Conservation (phyloP, 805 yeast species). For the Saccharomyces jurei region DNA sequence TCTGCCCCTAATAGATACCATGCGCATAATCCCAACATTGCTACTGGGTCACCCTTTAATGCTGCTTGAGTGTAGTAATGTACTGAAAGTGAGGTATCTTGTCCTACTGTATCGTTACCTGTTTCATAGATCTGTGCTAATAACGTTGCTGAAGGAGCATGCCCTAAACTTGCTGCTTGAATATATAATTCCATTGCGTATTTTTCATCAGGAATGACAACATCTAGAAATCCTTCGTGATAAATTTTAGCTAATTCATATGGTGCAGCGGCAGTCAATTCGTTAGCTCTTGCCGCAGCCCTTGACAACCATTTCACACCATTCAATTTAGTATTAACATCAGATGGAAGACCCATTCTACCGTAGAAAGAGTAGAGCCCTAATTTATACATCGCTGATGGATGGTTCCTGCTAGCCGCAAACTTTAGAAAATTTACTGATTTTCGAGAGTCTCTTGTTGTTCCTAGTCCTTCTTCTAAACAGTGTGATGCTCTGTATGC, state of each 20-base stretch:
- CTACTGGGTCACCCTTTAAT: slow-evolving; percentile 72
- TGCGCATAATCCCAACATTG: slow-evolving; percentile 92
- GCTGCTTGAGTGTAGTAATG: slow-evolving; percentile 94
- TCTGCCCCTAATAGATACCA: slow-evolving; percentile 93
- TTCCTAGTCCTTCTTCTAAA: slow-evolving; percentile 90
- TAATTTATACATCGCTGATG: slow-evolving; percentile 92
- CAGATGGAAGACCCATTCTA: slow-evolving; percentile 70
- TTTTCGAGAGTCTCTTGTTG: slow-evolving; percentile 78
- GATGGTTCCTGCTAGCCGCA: slow-evolving; percentile 87
- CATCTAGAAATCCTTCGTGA: slow-evolving; percentile 76
- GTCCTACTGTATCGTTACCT: slow-evolving; percentile 58
- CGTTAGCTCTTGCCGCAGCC: slow-evolving; percentile 78
- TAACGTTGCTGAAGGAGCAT: slow-evolving; percentile 67
- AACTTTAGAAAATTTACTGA: slow-evolving; percentile 74
- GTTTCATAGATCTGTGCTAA: slow-evolving; percentile 80
- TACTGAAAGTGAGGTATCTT: slow-evolving; percentile 74
- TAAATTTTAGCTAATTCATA: slow-evolving; percentile 83
- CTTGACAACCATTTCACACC: slow-evolving; percentile 92
- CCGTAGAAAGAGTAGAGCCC: slow-evolving; percentile 82
- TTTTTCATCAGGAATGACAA: slow-evolving; percentile 71
- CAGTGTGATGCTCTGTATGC: slow-evolving; percentile 88
- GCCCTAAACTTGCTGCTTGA: slow-evolving; percentile 84
- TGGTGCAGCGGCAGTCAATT: slow-evolving; percentile 86
- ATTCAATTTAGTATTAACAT: slow-evolving; percentile 61
- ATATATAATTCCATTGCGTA: slow-evolving; percentile 83